phyloP scores from a whole-genome alignment of 2,329 filamentous ascomycete species.

The Cladophialophora carrionii region DNA sequence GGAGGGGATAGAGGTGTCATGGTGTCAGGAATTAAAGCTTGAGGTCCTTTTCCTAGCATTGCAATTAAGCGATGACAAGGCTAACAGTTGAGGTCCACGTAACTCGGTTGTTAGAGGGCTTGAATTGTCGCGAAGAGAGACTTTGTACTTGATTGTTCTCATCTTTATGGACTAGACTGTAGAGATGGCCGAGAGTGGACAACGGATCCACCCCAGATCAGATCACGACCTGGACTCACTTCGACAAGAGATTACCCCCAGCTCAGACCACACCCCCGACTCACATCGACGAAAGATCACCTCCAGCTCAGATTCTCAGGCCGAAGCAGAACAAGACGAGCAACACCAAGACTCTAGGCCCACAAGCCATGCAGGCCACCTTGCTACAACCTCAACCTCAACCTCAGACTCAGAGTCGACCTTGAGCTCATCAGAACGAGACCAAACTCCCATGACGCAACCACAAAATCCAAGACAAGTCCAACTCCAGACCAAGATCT shows the following conservation, averaged over 20 bases:
- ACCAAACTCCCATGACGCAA: background rate
- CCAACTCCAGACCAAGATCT: conserved; percentile 11
- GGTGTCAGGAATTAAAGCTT: no score
- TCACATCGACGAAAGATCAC: background rate
- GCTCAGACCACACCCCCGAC: background rate
- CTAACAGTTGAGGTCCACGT: background rate
- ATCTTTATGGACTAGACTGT: background rate
- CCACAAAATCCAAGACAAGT: background rate
- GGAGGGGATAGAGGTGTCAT: background rate
- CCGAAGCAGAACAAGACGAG: background rate
- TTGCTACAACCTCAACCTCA: background rate
- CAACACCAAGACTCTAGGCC: background rate
- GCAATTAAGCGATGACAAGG: background rate
- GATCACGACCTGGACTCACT: background rate
- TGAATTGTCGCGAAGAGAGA: background rate
- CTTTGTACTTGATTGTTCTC: background rate
- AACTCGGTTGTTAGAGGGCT: background rate
- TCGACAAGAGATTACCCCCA: background rate
- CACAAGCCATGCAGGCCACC: background rate
- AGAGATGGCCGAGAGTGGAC: no score
- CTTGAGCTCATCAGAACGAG: background rate
- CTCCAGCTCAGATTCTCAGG: background rate
- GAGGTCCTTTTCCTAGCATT: background rate
- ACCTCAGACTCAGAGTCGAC: background rate
- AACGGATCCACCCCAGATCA: no score